phyloP scores from a whole-genome alignment of 768 basidiomycete genomes.

The Phallus indusiatus region DNA sequence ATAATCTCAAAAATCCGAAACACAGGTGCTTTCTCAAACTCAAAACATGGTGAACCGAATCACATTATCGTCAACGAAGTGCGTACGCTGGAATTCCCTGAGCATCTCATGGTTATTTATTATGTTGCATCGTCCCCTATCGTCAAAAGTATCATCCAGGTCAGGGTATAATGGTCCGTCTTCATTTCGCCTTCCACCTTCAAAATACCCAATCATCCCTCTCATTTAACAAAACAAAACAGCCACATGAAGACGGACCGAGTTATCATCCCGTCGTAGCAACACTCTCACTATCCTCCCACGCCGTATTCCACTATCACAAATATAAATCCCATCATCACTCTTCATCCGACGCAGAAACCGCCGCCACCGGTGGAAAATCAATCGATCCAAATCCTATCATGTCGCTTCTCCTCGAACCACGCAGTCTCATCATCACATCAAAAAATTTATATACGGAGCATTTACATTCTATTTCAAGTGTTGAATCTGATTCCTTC shows the following conservation, averaged over 20 bases:
- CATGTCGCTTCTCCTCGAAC: constrained; percentile 71
- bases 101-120: neutral
- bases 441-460: constrained; percentile 55
- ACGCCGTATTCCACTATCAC: constrained; percentile 78
- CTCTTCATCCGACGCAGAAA: constrained; percentile 11
- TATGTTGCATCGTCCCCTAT: constrained; percentile 10
- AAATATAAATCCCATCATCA: constrained; percentile 35
- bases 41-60: constrained; percentile 66
- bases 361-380: constrained; percentile 30
- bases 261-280: constrained; percentile 82
- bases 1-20: constrained; percentile 58
- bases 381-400: constrained; percentile 56
- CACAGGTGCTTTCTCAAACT: constrained; percentile 51
- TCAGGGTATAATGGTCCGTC: constrained; percentile 83
- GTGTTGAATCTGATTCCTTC: constrained; percentile 37
- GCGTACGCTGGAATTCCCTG: neutral
- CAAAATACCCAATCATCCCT: no score
- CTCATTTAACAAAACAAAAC: no score
- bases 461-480: constrained; percentile 77
- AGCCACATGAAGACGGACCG: constrained; percentile 93
- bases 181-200: constrained; percentile 2
- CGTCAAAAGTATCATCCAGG: constrained; percentile 68
- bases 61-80: constrained; percentile 88
- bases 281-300: constrained; percentile 82
- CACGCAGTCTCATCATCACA: constrained; percentile 78